Base-by-base conservation (phyloP, 169 alveolate genomes). In the Blepharisma undulans region DNA sequence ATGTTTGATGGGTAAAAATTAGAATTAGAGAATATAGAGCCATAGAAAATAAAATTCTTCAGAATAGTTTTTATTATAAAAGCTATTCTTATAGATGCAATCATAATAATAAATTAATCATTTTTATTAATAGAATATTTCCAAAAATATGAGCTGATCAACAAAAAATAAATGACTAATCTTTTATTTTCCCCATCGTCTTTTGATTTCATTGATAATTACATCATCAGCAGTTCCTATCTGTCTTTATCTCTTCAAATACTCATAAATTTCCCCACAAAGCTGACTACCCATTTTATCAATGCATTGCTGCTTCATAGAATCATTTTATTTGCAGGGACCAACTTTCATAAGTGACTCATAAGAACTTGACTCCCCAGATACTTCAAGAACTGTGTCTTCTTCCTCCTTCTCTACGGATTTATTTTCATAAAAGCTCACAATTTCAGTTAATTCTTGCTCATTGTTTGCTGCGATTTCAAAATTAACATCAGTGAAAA, bases 71-170 rank as follows among this genome's bases (percentile, higher is more conserved):
- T n/a, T n/a, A n/a, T n/a, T n/a, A n/a, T n/a, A n/a, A n/a, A n/a
- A n/a, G n/a, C n/a, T n/a, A n/a, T n/a, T n/a, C n/a, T n/a, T n/a
- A n/a, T n/a, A n/a, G n/a, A n/a, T n/a, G n/a, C n/a, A n/a, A n/a
- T n/a, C n/a, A n/a, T n/a, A 36, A 36, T 36, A 36, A 36, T 36
- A 36, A 36, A 36, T 36, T 36, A 36, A 36, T 4, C 8, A 36
- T 36, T 36, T 36, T 36, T 8, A 36, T 36, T 36, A 36, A 36
- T 48, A 18, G 66, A 48, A 78, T 78, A 27, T 25, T 78, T 82
- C 89, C 76, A 86, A 33, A 48, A 71, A 86, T 25, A 66, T 21
- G 16, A 86, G 91, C 91, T 86, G 91, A 21, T 66, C 91, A 12
- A 86, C 72, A 4, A 86, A 30, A 4, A 86, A 25, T 21, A 71